Evolutionary conservation across 345 rosid species (phyloP).

Genomic region (Bruguiera gymnorhiza): DNA sequence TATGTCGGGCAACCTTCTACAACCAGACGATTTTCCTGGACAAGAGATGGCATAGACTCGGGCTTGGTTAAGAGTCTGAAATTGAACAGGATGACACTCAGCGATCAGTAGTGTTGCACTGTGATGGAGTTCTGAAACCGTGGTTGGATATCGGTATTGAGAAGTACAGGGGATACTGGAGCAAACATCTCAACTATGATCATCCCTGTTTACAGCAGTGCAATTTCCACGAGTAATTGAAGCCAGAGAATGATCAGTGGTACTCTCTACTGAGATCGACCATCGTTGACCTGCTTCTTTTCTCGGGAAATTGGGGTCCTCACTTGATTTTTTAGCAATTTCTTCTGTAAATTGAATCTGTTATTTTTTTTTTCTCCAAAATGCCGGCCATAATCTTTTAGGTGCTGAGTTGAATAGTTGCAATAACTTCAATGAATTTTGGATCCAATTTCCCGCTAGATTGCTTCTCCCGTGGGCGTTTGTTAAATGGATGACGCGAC

Average conservation of each 20-base stretch:
- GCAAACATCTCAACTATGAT: slow-evolving; percentile 19
- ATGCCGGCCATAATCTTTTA: slow-evolving; percentile 10
- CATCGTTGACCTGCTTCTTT: not conserved
- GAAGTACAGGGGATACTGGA: slow-evolving; percentile 23
- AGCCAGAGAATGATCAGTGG: slow-evolving; percentile 1
- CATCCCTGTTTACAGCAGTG: slow-evolving; percentile 20
- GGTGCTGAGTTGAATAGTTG: no score
- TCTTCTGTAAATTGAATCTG: slow-evolving; percentile 34
- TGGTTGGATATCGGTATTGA: slow-evolving; percentile 24
- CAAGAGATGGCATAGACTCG: slow-evolving; percentile 27
- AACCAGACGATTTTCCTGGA: slow-evolving; percentile 19
- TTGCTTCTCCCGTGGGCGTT: no score
- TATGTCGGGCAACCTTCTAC: slow-evolving; percentile 28
- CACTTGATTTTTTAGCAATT: slow-evolving; percentile 31
- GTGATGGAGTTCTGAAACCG: slow-evolving; percentile 32
- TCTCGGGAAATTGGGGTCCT: slow-evolving; percentile 14
- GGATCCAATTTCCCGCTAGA: no score
- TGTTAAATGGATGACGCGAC: slow-evolving; percentile 35
- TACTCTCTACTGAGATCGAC: not conserved
- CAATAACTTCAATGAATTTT: no score
- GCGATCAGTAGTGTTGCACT: slow-evolving; percentile 23
- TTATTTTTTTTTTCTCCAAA: slow-evolving; percentile 13
- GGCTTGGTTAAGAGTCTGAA: slow-evolving; percentile 20
- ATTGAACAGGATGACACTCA: slow-evolving; percentile 12
- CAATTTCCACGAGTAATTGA: slow-evolving; percentile 43